phyloP scores from a whole-genome alignment of 176 grass and related monocot species.

The Saccharum spontaneum region DNA sequence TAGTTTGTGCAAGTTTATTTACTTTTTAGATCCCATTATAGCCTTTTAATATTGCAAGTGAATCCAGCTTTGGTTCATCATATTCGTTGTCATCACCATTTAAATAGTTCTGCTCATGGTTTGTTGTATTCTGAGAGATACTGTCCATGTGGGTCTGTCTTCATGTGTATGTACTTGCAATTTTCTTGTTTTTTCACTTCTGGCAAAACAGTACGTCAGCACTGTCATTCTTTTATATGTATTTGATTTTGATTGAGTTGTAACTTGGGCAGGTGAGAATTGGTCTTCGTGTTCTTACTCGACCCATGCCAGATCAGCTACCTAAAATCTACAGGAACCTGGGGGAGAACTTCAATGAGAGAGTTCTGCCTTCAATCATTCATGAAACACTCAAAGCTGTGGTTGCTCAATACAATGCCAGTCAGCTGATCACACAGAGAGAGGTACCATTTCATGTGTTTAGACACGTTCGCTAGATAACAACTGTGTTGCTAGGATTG shows the following conservation, averaged over 20 bases:
- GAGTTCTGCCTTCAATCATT: conserved; percentile 94
- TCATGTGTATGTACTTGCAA: conserved; percentile 3
- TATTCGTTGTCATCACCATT: neutral
- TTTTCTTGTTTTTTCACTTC: neutral
- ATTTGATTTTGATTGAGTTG: conserved; percentile 16
- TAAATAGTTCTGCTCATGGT: neutral
- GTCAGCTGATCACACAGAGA: conserved; percentile 95
- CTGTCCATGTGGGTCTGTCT: neutral
- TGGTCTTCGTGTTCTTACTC: conserved; percentile 81
- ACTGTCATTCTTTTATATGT: neutral
- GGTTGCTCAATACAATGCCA: conserved; percentile 97
- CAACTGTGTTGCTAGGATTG: neutral
- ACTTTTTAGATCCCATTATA: neutral
- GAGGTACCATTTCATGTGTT: conserved; percentile 54
- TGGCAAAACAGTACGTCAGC: neutral
- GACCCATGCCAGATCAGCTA: conserved; percentile 69
- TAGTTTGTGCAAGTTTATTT: neutral
- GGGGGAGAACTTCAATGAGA: conserved; percentile 85
- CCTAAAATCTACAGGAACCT: conserved; percentile 79
- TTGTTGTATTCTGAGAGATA: neutral
- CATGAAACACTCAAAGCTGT: conserved; percentile 96
- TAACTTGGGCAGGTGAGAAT: conserved; percentile 68
- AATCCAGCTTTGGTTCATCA: neutral
- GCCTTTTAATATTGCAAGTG: neutral
- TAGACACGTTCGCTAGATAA: neutral